Evolutionary conservation across 768 basidiomycete genomes (phyloP), one percentile per base, ranked within the genome.

Genomic region (Trametes cinnabarina): DNA sequence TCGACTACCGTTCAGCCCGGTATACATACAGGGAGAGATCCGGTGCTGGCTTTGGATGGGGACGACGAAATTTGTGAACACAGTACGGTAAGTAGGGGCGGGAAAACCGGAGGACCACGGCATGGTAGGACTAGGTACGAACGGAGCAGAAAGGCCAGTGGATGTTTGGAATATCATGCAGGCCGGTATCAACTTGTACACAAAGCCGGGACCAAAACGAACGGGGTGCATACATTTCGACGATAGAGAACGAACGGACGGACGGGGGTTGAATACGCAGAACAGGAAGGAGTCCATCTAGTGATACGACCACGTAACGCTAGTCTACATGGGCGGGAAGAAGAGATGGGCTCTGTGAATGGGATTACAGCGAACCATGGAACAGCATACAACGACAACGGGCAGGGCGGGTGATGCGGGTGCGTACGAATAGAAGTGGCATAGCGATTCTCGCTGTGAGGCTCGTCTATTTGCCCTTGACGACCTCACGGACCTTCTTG

Each of bases 401-500:
- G 25, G 30, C 12, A 32, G 20, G 37, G 30, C 10, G 55, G 23
- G 51, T 42, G 34, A 19, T 12, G 44, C 25, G 26, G 15, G 17
- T 55, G 22, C 53, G 53, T 47, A 44, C 53, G 50, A 48, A 42
- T 42, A 28, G 46, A 47, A 51, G 56, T 43, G 52, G 41, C 9
- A 37, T 25, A 5, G 44, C 34, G 4, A 30, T 51, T 28, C 43
- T 40, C 39, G 32, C 15, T 14, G 40, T 15, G 35, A 23, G 4
- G 25, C n/a, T 47, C 48, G 44, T 56, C 69, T 67, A 77, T 63
- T 77, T 77, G 43, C 60, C 82, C 58, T 86, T 83, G 49, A 90
- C 88, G 5, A 79, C 90, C 42, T 82, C 80, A 62, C 86, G 86
- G 54, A 92, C 82, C 70, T 88, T 91, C 81, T 87, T 87, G 77